Conservation (phyloP, 805 yeast genomes). For the Vanderwaltozyma verrucispora region DNA sequence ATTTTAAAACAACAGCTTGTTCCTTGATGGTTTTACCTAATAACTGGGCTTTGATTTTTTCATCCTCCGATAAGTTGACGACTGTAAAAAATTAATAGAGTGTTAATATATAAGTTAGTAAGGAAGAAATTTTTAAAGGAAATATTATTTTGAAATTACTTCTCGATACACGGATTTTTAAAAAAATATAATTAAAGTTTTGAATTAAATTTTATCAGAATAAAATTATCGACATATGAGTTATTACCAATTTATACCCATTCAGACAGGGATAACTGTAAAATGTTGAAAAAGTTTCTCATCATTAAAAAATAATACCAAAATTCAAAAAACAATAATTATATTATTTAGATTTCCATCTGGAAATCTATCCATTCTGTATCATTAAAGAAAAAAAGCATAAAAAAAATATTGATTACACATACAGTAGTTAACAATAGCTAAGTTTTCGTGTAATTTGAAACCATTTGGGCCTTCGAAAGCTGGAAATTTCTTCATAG, state of each 20-base stretch:
- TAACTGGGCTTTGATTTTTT: constrained; percentile 30
- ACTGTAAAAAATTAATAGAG: constrained; percentile 1
- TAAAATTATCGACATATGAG: constrained; percentile 25
- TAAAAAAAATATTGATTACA: constrained; percentile 2
- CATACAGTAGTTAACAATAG: constrained; percentile 44
- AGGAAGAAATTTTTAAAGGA: no score
- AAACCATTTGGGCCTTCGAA: constrained; percentile 65
- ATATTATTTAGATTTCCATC: neutral
- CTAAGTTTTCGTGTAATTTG: constrained; percentile 60
- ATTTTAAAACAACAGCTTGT: constrained; percentile 52
- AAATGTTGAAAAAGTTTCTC: constrained; percentile 20
- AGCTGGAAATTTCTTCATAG: constrained; percentile 57
- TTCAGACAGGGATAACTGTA: constrained; percentile 35
- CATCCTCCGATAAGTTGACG: constrained; percentile 23
- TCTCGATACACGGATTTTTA: no score
- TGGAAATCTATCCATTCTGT: neutral
- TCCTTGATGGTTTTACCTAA: constrained; percentile 58
- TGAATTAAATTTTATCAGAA: no score
- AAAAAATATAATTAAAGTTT: no score
- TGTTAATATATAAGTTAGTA: no score
- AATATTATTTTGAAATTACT: no score
- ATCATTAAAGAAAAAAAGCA: neutral
- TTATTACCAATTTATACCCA: constrained; percentile 24
- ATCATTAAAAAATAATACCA: no score
- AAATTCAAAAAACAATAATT: neutral